Conservation (phyloP, 805 yeast genomes). For the Cyberlindnera subsufficiens region DNA sequence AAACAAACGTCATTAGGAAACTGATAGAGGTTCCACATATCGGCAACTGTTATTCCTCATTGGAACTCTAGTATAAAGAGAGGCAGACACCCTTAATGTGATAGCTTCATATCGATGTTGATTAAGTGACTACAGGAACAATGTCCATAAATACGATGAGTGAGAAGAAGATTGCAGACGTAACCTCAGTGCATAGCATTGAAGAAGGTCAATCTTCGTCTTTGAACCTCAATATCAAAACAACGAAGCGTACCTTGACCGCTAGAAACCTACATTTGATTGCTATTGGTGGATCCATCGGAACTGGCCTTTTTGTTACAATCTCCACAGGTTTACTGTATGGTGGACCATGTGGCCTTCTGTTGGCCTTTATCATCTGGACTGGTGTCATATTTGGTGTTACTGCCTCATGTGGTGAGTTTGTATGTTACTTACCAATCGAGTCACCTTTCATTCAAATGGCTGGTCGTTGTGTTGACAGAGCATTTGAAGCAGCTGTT, state of each 20-base stretch:
- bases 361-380: conserved; percentile 41
- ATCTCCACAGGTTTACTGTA: conserved; percentile 35
- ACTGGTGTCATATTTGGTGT: conserved; percentile 43
- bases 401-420: conserved; percentile 52
- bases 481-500: conserved; percentile 56
- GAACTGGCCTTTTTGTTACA: conserved; percentile 68
- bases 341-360: conserved; percentile 54
- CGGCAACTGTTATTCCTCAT: too few relatives aligned
- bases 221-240: background rate
- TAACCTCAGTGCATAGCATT: background rate
- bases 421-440: conserved; percentile 56
- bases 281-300: conserved; percentile 80
- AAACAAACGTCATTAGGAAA: background rate
- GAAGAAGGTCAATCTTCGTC: conserved; percentile 2
- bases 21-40: background rate
- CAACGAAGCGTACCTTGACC: conserved; percentile 30
- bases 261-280: conserved; percentile 68
- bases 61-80: too few relatives aligned
- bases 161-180: background rate
- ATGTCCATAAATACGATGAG: background rate
- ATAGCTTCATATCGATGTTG: too few relatives aligned
- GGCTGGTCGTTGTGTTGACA: conserved; percentile 50
- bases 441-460: conserved; percentile 57
- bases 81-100: too few relatives aligned
- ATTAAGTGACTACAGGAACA: background rate